Evolutionary conservation across 805 yeast genomes (phyloP).

Genomic region (Teunomyces funiuensis): DNA sequence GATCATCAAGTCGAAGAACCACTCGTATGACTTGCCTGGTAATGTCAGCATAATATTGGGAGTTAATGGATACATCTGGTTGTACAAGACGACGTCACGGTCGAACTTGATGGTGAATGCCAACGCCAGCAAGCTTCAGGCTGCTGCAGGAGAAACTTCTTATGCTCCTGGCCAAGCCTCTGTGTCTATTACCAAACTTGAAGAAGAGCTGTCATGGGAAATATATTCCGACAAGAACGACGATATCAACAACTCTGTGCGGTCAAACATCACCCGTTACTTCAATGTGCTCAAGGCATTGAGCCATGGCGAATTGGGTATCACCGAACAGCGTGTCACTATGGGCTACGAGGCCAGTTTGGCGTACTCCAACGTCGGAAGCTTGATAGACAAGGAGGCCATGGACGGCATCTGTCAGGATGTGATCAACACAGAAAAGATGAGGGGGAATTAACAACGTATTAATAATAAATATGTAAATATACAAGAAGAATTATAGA

Average conservation of each 20-base stretch:
- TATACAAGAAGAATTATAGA: conserved; percentile 5
- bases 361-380: conserved; percentile 57
- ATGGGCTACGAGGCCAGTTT: conserved; percentile 88
- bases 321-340: conserved; percentile 75
- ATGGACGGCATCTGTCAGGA: conserved; percentile 76
- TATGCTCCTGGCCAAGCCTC: conserved; percentile 60
- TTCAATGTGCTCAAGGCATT: conserved; percentile 80
- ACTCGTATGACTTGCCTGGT: conserved; percentile 89
- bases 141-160: conserved; percentile 32
- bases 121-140: conserved; percentile 34
- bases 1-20: conserved; percentile 82
- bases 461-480: conserved; percentile 1
- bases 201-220: conserved; percentile 92
- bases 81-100: conserved; percentile 59
- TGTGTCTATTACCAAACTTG: conserved; percentile 77
- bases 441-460: conserved; percentile 53
- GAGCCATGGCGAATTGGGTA: conserved; percentile 81
- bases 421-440: conserved; percentile 66
- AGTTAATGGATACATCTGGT: conserved; percentile 93
- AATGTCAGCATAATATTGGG: conserved; percentile 88
- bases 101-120: conserved; percentile 22
- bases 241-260: conserved; percentile 55
- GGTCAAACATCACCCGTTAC: conserved; percentile 80
- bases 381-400: conserved; percentile 53
- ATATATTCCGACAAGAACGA: conserved; percentile 91